Percentiles rank a stretch among this genome's conserved stretches.
Evolutionary conservation across 345 rosid species (phyloP).

Genomic region (Linum usitatissimum): DNA sequence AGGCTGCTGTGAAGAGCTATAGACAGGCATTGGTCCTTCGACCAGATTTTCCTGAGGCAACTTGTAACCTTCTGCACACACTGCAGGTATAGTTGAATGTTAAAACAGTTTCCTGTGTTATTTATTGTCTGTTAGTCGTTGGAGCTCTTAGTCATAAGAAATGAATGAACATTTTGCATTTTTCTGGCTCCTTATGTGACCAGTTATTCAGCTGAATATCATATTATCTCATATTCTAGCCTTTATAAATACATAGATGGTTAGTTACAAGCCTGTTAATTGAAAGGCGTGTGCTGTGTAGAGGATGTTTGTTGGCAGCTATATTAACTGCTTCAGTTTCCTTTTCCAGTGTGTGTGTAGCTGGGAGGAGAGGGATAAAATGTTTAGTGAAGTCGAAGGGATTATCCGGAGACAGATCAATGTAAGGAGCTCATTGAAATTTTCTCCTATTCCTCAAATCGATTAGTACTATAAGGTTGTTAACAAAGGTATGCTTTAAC

Average conservation of each 20-base stretch:
- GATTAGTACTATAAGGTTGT: background rate
- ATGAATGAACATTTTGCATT: background rate
- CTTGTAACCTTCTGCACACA: conserved; percentile 92
- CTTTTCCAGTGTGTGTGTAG: conserved; percentile 62
- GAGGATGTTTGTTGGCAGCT: background rate
- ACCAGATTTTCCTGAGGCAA: conserved; percentile 94
- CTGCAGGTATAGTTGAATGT: conserved; percentile 44
- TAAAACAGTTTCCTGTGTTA: background rate
- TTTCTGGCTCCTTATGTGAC: background rate
- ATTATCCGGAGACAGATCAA: conserved; percentile 77
- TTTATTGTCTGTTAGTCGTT: background rate
- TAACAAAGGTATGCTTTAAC: background rate
- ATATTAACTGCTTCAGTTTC: conserved; percentile 2
- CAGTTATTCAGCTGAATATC: background rate
- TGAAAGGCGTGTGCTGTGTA: background rate
- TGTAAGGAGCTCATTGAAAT: conserved; percentile 26
- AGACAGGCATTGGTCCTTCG: conserved; percentile 75
- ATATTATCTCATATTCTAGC: background rate
- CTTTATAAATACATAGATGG: background rate
- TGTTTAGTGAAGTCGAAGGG: conserved; percentile 78
- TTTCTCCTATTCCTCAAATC: background rate
- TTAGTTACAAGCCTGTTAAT: background rate
- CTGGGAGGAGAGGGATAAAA: conserved; percentile 89
- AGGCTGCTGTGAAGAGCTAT: conserved; percentile 87
- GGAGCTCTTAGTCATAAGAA: background rate